Conservation (phyloP, 352 stramenopile genomes). For the Aphanomyces invadans region DNA sequence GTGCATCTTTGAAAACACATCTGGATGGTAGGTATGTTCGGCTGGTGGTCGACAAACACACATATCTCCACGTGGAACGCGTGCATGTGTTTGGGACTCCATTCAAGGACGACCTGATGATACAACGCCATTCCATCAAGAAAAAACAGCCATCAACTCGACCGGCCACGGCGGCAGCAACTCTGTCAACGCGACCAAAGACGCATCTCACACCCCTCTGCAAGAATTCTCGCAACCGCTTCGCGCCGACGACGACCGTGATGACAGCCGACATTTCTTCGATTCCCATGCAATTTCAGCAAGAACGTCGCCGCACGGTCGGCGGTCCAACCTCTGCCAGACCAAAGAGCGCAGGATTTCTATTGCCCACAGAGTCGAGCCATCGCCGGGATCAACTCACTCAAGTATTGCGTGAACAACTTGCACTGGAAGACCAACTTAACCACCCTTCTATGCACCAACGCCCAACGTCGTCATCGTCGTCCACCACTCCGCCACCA, state of each 20-base stretch:
- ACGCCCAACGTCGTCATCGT: background rate
- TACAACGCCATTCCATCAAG: background rate
- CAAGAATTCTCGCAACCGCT: too few species aligned
- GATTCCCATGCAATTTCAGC: background rate
- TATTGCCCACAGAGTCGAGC: slow-evolving; percentile 8
- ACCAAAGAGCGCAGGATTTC: slow-evolving; percentile 17
- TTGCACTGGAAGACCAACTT: background rate
- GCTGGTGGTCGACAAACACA: slow-evolving; percentile 14
- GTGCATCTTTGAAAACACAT: too few species aligned
- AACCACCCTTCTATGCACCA: background rate
- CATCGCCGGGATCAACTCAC: background rate
- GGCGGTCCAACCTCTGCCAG: too few species aligned
- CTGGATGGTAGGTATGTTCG: background rate
- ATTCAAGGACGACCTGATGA: background rate
- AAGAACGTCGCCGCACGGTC: background rate
- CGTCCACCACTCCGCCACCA: background rate
- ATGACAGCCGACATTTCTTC: background rate
- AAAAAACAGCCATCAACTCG: background rate
- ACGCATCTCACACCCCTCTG: too few species aligned
- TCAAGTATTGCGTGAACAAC: background rate
- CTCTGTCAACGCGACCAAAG: too few species aligned
- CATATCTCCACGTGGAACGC: slow-evolving; percentile 16
- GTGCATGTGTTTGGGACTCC: slow-evolving; percentile 15
- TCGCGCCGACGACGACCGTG: too few species aligned
- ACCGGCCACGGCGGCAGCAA: background rate